These are phyloP conservation scores for Irpex sp. DNA, from an alignment of 1,284 basidiomycete genomes.

Conservation along the genomic window DNA sequence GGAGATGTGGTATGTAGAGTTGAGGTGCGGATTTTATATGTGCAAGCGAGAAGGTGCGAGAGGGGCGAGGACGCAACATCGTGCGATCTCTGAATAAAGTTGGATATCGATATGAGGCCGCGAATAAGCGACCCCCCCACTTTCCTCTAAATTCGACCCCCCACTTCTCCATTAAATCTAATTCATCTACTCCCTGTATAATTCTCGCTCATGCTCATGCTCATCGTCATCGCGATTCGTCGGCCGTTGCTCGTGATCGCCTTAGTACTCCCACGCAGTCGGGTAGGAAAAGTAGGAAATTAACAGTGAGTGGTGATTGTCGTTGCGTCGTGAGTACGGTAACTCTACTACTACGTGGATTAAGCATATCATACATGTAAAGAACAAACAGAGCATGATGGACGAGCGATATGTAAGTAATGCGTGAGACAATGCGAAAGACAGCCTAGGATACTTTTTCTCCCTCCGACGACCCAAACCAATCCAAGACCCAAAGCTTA, in stretches of 20 bases:
- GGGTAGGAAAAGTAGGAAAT: too few species aligned
- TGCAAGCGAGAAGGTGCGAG: neutral
- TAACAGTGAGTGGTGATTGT: constrained; percentile 10
- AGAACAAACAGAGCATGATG: constrained; percentile 1
- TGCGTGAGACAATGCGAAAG: constrained; percentile 1
- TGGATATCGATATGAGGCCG: neutral
- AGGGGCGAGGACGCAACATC: neutral
- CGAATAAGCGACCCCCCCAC: constrained; percentile 10
- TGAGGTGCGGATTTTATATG: neutral
- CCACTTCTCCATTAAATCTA: neutral
- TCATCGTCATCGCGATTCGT: neutral
- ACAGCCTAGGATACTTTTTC: constrained; percentile 15
- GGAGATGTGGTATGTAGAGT: too few species aligned
- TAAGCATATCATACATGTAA: constrained; percentile 8
- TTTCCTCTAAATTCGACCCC: neutral
- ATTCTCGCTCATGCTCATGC: too few species aligned
- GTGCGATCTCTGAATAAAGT: constrained; percentile 1
- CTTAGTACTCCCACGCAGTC: too few species aligned
- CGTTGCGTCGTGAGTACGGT: constrained; percentile 2
- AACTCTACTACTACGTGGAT: neutral
- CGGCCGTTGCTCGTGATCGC: neutral
- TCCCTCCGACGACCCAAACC: neutral
- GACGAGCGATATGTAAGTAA: constrained; percentile 2
- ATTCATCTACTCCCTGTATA: neutral
- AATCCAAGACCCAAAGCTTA: neutral